Percentiles rank a stretch among this genome's conserved stretches.
Conservation (phyloP, 2,329 filamentous ascomycete genomes). For the Penicillium hordei region DNA sequence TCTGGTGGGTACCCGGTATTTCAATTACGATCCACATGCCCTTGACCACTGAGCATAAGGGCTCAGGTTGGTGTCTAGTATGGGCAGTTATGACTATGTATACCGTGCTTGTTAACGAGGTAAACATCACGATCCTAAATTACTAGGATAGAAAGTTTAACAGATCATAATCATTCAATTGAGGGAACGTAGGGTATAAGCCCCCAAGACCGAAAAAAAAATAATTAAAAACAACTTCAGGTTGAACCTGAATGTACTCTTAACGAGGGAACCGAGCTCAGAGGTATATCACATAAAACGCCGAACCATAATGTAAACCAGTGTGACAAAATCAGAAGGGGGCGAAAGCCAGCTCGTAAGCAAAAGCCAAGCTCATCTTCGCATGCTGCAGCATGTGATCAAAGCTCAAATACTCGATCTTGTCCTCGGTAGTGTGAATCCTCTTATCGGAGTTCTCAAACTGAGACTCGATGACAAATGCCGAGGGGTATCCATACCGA, state of each 20-base stretch:
- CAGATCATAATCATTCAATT: conserved; percentile 2
- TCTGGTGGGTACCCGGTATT: background rate
- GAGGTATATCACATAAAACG: conserved; percentile 26
- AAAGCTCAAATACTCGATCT: conserved; percentile 71
- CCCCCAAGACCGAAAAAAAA: background rate
- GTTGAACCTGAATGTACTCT: conserved; percentile 3
- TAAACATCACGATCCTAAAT: background rate
- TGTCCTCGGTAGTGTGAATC: conserved; percentile 73
- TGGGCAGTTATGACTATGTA: no score
- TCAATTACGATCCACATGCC: background rate
- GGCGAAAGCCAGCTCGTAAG: conserved; percentile 79
- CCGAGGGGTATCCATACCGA: conserved; percentile 64
- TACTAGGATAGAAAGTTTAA: background rate
- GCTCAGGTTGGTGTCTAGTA: background rate
- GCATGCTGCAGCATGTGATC: conserved; percentile 92
- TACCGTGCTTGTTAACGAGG: no score
- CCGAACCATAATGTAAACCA: conserved; percentile 7
- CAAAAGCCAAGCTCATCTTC: conserved; percentile 76
- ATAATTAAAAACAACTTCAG: background rate
- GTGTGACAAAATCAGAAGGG: conserved; percentile 52
- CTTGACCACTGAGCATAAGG: background rate
- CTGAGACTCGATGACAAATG: conserved; percentile 63
- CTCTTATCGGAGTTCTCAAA: conserved; percentile 64
- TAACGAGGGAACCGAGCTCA: conserved; percentile 10
- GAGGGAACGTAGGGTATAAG: background rate